phyloP scores from a whole-genome alignment of 305 asterid genomes.

The Fraxinus dipetala region DNA sequence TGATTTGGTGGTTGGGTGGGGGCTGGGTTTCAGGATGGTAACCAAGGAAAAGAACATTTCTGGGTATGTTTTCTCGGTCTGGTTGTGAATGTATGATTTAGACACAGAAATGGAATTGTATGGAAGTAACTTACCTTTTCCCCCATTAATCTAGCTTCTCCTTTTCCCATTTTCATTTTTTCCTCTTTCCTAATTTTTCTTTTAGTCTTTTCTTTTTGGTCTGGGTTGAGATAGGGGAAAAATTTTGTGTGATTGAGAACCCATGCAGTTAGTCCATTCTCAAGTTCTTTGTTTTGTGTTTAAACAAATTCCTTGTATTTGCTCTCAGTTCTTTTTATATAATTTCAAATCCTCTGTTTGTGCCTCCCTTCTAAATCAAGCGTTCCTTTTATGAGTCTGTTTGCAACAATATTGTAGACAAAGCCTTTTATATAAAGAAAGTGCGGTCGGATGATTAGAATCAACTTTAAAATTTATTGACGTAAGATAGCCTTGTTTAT shows the following conservation, averaged over 20 bases:
- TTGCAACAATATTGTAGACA: background rate
- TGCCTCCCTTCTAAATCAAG: background rate
- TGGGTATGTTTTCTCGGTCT: background rate
- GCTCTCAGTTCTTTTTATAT: background rate
- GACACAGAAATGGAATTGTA: background rate
- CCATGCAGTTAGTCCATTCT: background rate
- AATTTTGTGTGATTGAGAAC: background rate
- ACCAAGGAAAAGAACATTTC: background rate
- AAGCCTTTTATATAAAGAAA: background rate
- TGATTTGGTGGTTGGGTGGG: background rate
- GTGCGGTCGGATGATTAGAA: background rate
- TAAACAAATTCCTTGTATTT: background rate
- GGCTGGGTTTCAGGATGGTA: background rate
- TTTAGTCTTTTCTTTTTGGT: background rate
- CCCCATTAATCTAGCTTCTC: background rate
- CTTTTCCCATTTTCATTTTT: background rate
- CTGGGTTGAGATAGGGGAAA: background rate
- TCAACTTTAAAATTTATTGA: background rate
- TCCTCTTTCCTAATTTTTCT: background rate
- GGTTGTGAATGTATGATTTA: background rate
- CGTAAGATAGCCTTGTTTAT: background rate
- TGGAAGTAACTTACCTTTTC: background rate
- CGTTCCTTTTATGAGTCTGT: background rate
- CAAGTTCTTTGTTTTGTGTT: background rate
- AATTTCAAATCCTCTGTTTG: background rate